Evolutionary conservation across 1,139 yeast species (phyloP).

Genomic region (Saccharomyces hybrid): DNA sequence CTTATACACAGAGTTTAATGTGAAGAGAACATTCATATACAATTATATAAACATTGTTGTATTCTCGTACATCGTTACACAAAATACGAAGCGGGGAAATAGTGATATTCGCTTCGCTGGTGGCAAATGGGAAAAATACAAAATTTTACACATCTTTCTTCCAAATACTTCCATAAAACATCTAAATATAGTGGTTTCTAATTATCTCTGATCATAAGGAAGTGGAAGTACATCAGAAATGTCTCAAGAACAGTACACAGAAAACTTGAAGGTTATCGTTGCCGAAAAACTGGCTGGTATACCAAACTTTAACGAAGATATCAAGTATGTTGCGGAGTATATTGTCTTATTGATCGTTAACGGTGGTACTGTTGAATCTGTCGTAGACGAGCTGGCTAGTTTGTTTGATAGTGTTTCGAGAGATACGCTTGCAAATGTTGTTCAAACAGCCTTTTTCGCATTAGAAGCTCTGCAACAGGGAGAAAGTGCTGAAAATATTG

Average conservation of each 20-base stretch:
- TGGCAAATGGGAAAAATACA: neutral
- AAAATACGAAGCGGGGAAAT: neutral
- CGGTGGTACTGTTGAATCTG: conserved; percentile 57
- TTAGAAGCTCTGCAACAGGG: conserved; percentile 38
- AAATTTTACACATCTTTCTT: neutral
- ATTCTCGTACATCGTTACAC: neutral
- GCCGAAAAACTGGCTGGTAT: conserved; percentile 32
- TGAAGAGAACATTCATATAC: neutral
- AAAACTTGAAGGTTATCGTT: conserved; percentile 32
- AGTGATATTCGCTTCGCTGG: neutral
- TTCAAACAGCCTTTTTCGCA: conserved; percentile 50
- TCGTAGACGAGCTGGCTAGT: conserved; percentile 55
- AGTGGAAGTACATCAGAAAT: conserved; percentile 10
- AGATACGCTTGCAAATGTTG: conserved; percentile 34
- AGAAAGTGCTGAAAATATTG: conserved; percentile 27
- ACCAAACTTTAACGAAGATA: conserved; percentile 50
- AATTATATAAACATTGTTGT: neutral
- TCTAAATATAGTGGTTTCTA: neutral
- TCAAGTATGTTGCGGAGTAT: conserved; percentile 73
- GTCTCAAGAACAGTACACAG: conserved; percentile 30
- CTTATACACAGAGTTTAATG: neutral
- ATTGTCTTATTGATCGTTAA: conserved; percentile 67
- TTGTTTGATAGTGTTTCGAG: conserved; percentile 60
- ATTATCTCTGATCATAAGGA: neutral
- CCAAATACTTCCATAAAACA: neutral